A percentile compares a stretch with the other conserved stretches of the same genome.
These are phyloP conservation scores for Fusarium sp. DNA, from an alignment of 2,329 filamentous ascomycete species.

Conservation along the genomic window DNA sequence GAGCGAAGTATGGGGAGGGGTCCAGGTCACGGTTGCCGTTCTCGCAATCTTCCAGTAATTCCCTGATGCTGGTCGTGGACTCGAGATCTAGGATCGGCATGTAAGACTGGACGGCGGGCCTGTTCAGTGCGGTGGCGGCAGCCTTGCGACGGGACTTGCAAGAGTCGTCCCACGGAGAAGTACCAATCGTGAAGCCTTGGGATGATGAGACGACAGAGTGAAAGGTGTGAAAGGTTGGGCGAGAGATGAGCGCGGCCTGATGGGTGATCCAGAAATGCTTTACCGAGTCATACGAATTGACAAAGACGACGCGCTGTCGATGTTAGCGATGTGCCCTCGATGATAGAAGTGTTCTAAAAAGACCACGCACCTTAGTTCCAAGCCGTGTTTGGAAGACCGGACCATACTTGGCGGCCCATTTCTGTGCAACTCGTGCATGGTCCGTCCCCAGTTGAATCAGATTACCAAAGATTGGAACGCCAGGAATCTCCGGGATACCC, in stretches of 20 bases:
- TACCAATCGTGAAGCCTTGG: slow-evolving; percentile 85
- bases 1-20: slow-evolving; percentile 78
- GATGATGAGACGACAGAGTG: slow-evolving; percentile 82
- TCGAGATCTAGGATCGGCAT: slow-evolving; percentile 88
- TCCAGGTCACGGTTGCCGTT: slow-evolving; percentile 74
- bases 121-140: slow-evolving; percentile 81
- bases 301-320: slow-evolving; percentile 75
- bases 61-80: slow-evolving; percentile 76
- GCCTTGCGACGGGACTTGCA: slow-evolving; percentile 83
- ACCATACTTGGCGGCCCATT: slow-evolving; percentile 71
- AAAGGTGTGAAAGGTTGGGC: slow-evolving; percentile 84
- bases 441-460: slow-evolving; percentile 69
- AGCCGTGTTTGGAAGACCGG: slow-evolving; percentile 75
- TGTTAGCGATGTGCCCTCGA: no score
- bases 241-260: slow-evolving; percentile 81
- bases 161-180: slow-evolving; percentile 85
- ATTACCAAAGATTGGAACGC: slow-evolving; percentile 72
- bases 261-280: slow-evolving; percentile 82
- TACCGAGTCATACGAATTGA: slow-evolving; percentile 82
- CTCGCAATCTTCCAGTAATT: slow-evolving; percentile 74
- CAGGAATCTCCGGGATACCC: slow-evolving; percentile 70
- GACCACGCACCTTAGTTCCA: slow-evolving; percentile 70
- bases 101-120: slow-evolving; percentile 80
- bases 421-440: slow-evolving; percentile 65
- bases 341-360: no score